Evolutionary conservation across 78 protist species (phyloP), one percentile per base, ranked within the genome.

Genomic region (slime mould (Dictyostelium discoideum)): DNA sequence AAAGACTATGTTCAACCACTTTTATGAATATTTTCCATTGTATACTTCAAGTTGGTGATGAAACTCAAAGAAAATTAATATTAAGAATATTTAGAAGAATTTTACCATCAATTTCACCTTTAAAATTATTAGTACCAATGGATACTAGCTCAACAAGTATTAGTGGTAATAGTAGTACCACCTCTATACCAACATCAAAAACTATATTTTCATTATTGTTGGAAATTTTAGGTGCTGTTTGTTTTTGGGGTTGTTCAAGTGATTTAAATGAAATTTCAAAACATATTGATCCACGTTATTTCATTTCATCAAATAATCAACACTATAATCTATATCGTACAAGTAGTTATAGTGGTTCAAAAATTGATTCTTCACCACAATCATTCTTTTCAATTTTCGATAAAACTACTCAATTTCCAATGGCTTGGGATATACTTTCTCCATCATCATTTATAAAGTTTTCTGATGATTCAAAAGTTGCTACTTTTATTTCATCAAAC

Each of bases 361-460:
- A 90, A 26, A 22, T 93, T 29, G 93, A 93, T 57, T 85, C 96
- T 40, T 84, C 96, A 46, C 77, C 96, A n/a, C 92, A 85, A 46
- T 87, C 96, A 1, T 93, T 57, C 82, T 85, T 87, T 79, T 81
- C 96, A 22, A 87, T 86, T 16, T 87, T 85, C 40, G 96, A 93
- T 32, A 82, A 82, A 46, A 18, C 86, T 0, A 44, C 78, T 20
- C 92, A 73, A 18, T 85, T 93, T 20, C 96, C 96, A 22, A n/a
- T 86, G 16, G 40, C 78, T 5, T 93, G 96, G 96, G 82, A 80
- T 65, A 32, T 37, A 9, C 18, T 63, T 5, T 9, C 93, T n/a
- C 40, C 78, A 7, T 29, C 29, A 3, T 9, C 72, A 8, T 26
- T 20, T 24, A 16, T 92, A 13, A 76, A 86, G 37, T 78, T 84